These are phyloP conservation scores for Penicillium sp. DNA, from an alignment of 2,329 filamentous ascomycete genomes.

Conservation along the genomic window DNA sequence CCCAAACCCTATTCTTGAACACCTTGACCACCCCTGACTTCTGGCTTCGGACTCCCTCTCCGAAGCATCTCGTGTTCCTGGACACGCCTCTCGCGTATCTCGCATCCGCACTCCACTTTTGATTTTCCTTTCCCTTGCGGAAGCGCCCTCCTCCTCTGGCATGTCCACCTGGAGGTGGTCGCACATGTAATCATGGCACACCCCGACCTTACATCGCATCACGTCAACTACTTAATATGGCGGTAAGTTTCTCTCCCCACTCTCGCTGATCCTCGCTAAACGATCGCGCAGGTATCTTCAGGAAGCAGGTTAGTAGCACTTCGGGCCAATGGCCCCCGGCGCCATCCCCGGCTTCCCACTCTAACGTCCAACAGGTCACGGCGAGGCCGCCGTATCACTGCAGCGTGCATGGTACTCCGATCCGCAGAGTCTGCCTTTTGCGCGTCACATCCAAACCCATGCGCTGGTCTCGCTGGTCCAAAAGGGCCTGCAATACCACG, in stretches of 20 bases:
- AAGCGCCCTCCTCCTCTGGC: slow-evolving; percentile 31
- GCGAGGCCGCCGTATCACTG: slow-evolving; percentile 59
- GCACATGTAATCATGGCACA: slow-evolving; percentile 47
- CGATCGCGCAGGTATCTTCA: slow-evolving; percentile 49
- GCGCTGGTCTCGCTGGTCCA: slow-evolving; percentile 62
- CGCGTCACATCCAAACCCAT: slow-evolving; percentile 57
- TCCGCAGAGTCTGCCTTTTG: slow-evolving; percentile 61
- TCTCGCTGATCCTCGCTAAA: slow-evolving; percentile 9
- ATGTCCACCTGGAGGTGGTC: slow-evolving; percentile 30
- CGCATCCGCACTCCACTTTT: slow-evolving; percentile 19
- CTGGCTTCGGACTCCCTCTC: slow-evolving; percentile 9
- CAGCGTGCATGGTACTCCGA: slow-evolving; percentile 63
- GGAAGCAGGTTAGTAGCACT: slow-evolving; percentile 50
- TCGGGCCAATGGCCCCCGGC: neutral
- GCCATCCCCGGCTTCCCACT: slow-evolving; percentile 6
- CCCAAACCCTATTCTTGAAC: neutral
- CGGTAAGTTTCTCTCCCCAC: slow-evolving; percentile 48
- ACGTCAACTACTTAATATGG: slow-evolving; percentile 69
- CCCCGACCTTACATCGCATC: slow-evolving; percentile 51
- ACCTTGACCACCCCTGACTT: slow-evolving; percentile 1
- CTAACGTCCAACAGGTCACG: slow-evolving; percentile 47
- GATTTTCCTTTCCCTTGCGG: slow-evolving; percentile 28
- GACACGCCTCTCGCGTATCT: slow-evolving; percentile 9
- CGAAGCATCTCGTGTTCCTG: slow-evolving; percentile 9
- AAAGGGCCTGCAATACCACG: slow-evolving; percentile 58